phyloP scores from a whole-genome alignment of 1,284 basidiomycete species.

The Ustilago loliicola region DNA sequence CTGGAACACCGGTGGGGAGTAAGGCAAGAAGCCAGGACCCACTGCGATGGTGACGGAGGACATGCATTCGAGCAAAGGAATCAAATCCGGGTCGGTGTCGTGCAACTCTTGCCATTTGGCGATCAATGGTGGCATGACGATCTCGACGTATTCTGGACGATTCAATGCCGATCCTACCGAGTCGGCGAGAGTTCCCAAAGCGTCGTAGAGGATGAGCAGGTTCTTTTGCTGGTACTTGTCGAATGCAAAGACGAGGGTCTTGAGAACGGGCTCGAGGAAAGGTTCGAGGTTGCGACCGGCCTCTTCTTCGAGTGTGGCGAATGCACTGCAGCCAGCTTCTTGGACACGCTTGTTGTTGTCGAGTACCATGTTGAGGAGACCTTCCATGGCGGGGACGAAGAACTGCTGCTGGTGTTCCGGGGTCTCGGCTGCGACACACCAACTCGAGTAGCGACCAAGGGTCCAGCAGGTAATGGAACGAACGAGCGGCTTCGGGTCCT shows the following conservation, averaged over 20 bases:
- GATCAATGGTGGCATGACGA: slow-evolving; percentile 95
- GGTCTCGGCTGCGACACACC: slow-evolving; percentile 84
- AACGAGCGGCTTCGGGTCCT: slow-evolving; percentile 95
- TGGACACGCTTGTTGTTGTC: slow-evolving; percentile 99
- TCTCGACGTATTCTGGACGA: slow-evolving; percentile 88
- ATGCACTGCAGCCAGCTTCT: slow-evolving; percentile 98
- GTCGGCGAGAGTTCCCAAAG: slow-evolving; percentile 96
- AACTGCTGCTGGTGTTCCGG: slow-evolving; percentile 88
- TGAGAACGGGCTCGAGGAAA: slow-evolving; percentile 92
- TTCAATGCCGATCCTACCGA: slow-evolving; percentile 90
- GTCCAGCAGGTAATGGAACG: slow-evolving; percentile 99
- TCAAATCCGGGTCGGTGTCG: slow-evolving; percentile 92
- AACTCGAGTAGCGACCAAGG: slow-evolving; percentile 95
- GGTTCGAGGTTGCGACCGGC: slow-evolving; percentile 90
- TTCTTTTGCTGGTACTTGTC: slow-evolving; percentile 99
- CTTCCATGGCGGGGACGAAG: slow-evolving; percentile 98
- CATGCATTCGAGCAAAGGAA: slow-evolving; percentile 90
- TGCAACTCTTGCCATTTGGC: slow-evolving; percentile 88
- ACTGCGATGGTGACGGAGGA: slow-evolving; percentile 98
- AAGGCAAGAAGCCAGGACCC: slow-evolving; percentile 88
- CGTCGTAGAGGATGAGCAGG: slow-evolving; percentile 97
- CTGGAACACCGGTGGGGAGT: slow-evolving; percentile 91
- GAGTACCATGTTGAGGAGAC: slow-evolving; percentile 96
- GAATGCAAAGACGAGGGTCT: slow-evolving; percentile 95
- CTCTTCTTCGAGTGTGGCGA: slow-evolving; percentile 98